Evolutionary conservation across 2,329 filamentous ascomycete species (phyloP), one percentile per base, ranked within the genome.

Genomic region (Fusarium paranaense): DNA sequence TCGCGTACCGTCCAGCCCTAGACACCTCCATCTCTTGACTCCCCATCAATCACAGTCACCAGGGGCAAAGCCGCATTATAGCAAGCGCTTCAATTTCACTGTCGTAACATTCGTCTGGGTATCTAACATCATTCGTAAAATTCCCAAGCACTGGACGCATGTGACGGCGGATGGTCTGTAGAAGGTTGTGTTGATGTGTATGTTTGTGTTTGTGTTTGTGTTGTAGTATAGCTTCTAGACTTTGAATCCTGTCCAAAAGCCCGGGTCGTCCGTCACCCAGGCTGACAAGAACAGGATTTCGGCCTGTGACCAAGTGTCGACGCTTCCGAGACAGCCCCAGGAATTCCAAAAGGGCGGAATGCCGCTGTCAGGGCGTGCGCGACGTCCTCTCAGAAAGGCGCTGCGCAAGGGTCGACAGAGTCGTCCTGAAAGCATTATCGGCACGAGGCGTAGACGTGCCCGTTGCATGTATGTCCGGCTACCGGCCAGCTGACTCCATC

Each of bases 81-180:
- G 52, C 52, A 25, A 66, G 40, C 45, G 64, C 47, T 62, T 66
- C 57, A 40, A 60, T 62, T 63, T 25, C 40, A 37, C 67, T 71
- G 62, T 40, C 67, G 27, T 60, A 63, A 70, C 40, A 63, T 74
- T 74, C 70, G 67, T 70, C 66, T 72, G 72, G 72, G 72, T 74
- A 74, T 74, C 72, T 75, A 74, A 66, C 72, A 74, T 74, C 69
- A 74, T 75, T 74, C 72, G 72, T 74, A 64, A 74, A 72, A 70
- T 75, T 52, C 69, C 72, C 72, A 70, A 57, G 72, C 69, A 74
- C 64, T 66, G 71, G 62, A 73, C 70, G 67, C 32, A 64, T 59
- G 38, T 69, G 61, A 71, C 71, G 32, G 60, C 45, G 42, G 68
- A 63, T 59, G 64, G 67, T 71, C 61, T 52, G 71, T 68, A 68